Evolutionary conservation across 2,329 filamentous ascomycete species (phyloP).

Genomic region (Sporothrix luriei): DNA sequence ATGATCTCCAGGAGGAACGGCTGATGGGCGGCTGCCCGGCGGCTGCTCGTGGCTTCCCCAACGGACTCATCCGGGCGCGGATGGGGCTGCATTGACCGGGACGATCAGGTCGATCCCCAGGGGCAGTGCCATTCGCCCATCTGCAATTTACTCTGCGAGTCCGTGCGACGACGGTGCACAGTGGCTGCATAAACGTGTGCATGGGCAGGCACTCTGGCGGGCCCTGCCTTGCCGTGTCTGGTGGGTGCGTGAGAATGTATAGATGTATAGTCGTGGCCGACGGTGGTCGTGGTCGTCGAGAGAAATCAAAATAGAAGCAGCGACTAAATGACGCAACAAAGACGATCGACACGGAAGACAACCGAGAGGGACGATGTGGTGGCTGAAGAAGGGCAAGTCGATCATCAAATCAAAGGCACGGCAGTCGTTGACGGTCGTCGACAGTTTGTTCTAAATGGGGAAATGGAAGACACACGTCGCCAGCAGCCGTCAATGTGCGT

Average conservation of each 20-base stretch:
- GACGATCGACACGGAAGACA: not conserved
- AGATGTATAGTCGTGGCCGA: not conserved
- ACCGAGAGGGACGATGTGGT: not conserved
- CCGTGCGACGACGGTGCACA: not conserved
- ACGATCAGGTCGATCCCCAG: conserved; percentile 1
- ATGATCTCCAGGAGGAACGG: conserved; percentile 4
- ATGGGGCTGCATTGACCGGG: conserved; percentile 3
- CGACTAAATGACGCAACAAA: not conserved
- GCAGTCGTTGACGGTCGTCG: not conserved
- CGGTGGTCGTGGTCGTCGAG: no score
- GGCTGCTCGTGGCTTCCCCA: conserved; percentile 7
- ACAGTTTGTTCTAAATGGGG: conserved; percentile 25
- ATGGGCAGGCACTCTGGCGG: conserved; percentile 7
- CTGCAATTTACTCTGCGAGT: not conserved
- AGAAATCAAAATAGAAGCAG: no score
- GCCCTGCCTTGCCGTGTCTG: not conserved
- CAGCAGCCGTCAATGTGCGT: not conserved
- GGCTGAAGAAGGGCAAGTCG: not conserved
- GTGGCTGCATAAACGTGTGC: not conserved
- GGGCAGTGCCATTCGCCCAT: not conserved
- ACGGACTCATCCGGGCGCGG: not conserved
- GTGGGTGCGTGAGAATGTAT: not conserved
- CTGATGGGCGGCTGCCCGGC: not conserved
- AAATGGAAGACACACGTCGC: conserved; percentile 14
- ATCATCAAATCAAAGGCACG: not conserved